Evolutionary conservation across 495 filamentous ascomycete genomes (phyloP), one percentile per base, ranked within the genome.

Genomic region (Penicilliopsis zonata): DNA sequence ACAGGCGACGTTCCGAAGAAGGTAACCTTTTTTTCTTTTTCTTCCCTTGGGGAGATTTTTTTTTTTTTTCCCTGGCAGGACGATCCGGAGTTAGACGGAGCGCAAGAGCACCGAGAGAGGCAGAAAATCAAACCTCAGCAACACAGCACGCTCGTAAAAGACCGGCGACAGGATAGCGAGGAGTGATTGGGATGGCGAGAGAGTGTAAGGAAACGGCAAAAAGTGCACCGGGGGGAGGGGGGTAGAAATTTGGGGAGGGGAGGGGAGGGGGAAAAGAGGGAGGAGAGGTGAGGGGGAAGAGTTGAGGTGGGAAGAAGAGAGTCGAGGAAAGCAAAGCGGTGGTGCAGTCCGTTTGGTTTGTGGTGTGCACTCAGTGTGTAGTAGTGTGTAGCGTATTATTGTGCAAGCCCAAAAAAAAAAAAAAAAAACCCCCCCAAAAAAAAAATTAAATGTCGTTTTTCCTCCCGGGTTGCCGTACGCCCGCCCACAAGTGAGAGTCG

Each of bases 281-380:
- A 40, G 36, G 37, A 36, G 35, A 18, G 36, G 38, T 36, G 33
- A 41, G 18, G 40, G 42, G 38, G 35, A 37, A 30, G 38, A 46
- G 22, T 15, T 34, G 33, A 33, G 37, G 43, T 37, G 18, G 22
- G 28, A 37, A 18, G 23, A n/a, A 9, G 18, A 19, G 25, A 30
- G 18, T 33, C 2, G 22, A 8, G 25, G 17, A 5, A 9, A 24
- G 25, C 18, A 34, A 13, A 13, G 30, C 13, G 21, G 26, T 13
- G 29, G 27, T 15, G 18, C 5, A 28, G 21, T 44, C 42, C 41
- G 36, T 38, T 34, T 33, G 25, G 28, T 25, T 19, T 38, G 32
- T 48, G 44, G 44, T 50, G 45, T 44, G 41, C 41, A 44, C 43
- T 39, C 30, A 30, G 12, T 13, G 27, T 22, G 18, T 36, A 26